Evolutionary conservation across 208 protist genomes (phyloP).

Genomic region (Wallacemonas sp.): DNA sequence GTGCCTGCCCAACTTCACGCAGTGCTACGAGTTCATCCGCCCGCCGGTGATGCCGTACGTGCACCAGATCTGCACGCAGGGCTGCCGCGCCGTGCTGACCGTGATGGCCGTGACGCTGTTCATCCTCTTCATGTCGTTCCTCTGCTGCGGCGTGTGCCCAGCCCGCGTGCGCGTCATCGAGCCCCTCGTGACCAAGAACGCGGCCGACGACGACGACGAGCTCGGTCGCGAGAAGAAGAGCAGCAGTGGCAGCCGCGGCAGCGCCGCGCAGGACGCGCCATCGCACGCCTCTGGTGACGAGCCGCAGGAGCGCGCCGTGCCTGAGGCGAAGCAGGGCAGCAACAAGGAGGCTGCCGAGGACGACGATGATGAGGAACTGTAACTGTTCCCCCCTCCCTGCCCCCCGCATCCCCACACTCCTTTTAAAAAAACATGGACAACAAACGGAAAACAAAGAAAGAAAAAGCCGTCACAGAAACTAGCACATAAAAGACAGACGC

Average conservation of each 20-base stretch:
- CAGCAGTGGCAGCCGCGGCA: slow-evolving; percentile 8
- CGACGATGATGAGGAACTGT: slow-evolving; percentile 15
- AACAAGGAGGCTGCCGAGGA: no score
- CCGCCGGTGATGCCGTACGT: slow-evolving; percentile 47
- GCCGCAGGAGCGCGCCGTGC: slow-evolving; percentile 8
- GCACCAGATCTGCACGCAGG: slow-evolving; percentile 58
- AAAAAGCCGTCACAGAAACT: not conserved
- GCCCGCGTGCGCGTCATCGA: slow-evolving; percentile 26
- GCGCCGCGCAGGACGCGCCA: not conserved
- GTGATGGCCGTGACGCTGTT: slow-evolving; percentile 63
- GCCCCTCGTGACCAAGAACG: slow-evolving; percentile 31
- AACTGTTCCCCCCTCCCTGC: not conserved
- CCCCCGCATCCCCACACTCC: no score
- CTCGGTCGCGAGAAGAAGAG: slow-evolving; percentile 13
- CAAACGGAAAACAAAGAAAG: not conserved
- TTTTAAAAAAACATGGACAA: not conserved
- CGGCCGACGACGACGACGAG: slow-evolving; percentile 1
- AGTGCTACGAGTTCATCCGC: slow-evolving; percentile 62
- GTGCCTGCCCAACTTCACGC: slow-evolving; percentile 60
- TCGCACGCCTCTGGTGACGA: slow-evolving; percentile 10
- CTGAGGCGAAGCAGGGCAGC: slow-evolving; percentile 13
- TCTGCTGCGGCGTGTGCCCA: slow-evolving; percentile 57
- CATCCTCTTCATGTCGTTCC: slow-evolving; percentile 24
- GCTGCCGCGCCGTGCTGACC: slow-evolving; percentile 49
- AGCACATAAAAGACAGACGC: slow-evolving; percentile 10